phyloP scores from a whole-genome alignment of 2,329 filamentous ascomycete genomes.

The Sporothrix curviconia region DNA sequence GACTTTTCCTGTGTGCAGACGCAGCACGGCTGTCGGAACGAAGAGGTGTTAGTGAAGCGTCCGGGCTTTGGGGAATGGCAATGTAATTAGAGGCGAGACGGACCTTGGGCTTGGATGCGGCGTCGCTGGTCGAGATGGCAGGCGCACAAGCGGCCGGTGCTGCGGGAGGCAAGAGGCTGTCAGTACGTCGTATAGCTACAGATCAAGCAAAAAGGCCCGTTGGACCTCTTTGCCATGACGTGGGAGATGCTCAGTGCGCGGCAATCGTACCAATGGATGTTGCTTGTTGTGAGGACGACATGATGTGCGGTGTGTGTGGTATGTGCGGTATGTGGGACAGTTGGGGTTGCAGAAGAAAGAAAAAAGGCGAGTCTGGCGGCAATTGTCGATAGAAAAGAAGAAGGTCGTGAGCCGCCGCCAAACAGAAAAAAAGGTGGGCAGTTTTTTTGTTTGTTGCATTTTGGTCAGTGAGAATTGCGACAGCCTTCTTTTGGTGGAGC shows the following conservation, averaged over 20 bases:
- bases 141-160: constrained; percentile 15
- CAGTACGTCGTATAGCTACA: too few species aligned
- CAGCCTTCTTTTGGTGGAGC: constrained; percentile 13
- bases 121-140: constrained; percentile 25
- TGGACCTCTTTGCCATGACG: not conserved
- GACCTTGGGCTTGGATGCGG: constrained; percentile 39
- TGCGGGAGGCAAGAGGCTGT: not conserved
- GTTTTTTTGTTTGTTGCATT: constrained; percentile 3
- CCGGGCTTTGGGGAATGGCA: not conserved
- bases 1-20: constrained; percentile 96
- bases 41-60: too few species aligned
- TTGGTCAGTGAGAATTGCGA: constrained; percentile 15
- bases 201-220: too few species aligned
- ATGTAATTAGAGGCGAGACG: not conserved
- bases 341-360: not conserved
- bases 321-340: not conserved
- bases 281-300: constrained; percentile 25
- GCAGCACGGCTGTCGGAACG: constrained; percentile 80
- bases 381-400: too few species aligned
- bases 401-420: too few species aligned
- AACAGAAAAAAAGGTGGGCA: too few species aligned
- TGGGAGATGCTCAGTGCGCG: not conserved
- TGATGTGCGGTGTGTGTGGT: constrained; percentile 15
- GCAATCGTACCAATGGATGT: constrained; percentile 26
- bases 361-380: too few species aligned